phyloP scores from a whole-genome alignment of 495 filamentous ascomycete genomes.

The Podospora australis region DNA sequence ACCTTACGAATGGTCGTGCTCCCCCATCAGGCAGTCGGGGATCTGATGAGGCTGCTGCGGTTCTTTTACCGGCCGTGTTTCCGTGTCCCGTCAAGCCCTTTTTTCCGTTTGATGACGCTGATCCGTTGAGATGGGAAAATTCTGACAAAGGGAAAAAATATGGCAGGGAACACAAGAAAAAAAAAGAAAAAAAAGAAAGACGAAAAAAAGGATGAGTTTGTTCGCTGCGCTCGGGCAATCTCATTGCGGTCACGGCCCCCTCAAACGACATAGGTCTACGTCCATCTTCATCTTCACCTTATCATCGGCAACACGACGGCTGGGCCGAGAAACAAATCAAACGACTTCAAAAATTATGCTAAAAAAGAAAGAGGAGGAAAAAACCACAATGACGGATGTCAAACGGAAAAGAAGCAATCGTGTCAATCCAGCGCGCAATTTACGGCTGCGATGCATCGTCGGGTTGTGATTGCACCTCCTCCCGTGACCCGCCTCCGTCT shows the following conservation, averaged over 20 bases:
- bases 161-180: no score
- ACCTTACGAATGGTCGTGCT: no score
- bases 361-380: neutral
- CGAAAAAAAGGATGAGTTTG: neutral
- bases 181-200: no score
- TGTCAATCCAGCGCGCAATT: neutral
- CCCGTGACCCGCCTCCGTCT: neutral
- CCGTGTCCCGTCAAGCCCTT: neutral
- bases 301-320: neutral
- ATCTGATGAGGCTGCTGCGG: neutral
- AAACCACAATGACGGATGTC: neutral
- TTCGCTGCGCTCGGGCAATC: neutral
- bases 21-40: no score
- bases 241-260: neutral
- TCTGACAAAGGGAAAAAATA: no score
- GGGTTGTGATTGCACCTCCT: neutral
- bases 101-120: neutral
- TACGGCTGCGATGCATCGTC: neutral
- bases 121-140: constrained; percentile 6
- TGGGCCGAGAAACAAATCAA: neutral
- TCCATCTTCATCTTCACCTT: no score
- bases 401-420: neutral
- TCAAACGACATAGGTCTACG: no score
- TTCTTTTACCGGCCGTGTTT: neutral
- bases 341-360: neutral